phyloP scores from a whole-genome alignment of 169 alveolate species.

The Eimeria acervulina region DNA sequence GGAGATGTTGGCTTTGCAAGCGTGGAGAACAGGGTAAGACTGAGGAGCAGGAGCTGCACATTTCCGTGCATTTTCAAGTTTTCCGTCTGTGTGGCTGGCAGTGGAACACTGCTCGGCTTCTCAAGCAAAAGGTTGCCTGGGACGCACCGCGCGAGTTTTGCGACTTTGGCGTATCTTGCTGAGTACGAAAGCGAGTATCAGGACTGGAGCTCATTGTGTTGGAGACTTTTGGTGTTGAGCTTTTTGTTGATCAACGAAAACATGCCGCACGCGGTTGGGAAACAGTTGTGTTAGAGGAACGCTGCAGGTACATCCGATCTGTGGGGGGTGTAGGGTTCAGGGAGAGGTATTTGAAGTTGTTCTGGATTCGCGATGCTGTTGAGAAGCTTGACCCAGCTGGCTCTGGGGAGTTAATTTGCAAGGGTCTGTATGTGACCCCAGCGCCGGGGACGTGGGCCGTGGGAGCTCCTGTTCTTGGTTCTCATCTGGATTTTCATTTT shows the following conservation, averaged over 20 bases:
- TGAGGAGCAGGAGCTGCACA: not conserved
- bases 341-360: conserved; percentile 49
- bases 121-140: not conserved
- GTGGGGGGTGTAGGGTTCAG: conserved; percentile 73
- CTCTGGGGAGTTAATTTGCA: conserved; percentile 36
- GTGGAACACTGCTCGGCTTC: not conserved
- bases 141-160: not conserved
- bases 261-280: not conserved
- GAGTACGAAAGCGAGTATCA: conserved; percentile 20
- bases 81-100: not conserved
- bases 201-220: not conserved
- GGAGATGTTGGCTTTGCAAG: conserved; percentile 92
- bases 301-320: conserved; percentile 47
- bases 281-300: not conserved
- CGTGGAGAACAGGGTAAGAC: conserved; percentile 86
- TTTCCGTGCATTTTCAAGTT: not conserved
- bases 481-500: conserved; percentile 13
- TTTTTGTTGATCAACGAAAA: not conserved
- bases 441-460: conserved; percentile 56
- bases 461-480: conserved; percentile 42
- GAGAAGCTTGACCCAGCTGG: conserved; percentile 40
- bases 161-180: not conserved
- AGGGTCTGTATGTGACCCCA: conserved; percentile 53
- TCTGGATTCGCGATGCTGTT: conserved; percentile 61
- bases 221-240: not conserved